phyloP scores from a whole-genome alignment of 2,329 filamentous ascomycete genomes.

The Calonectria crousiana region DNA sequence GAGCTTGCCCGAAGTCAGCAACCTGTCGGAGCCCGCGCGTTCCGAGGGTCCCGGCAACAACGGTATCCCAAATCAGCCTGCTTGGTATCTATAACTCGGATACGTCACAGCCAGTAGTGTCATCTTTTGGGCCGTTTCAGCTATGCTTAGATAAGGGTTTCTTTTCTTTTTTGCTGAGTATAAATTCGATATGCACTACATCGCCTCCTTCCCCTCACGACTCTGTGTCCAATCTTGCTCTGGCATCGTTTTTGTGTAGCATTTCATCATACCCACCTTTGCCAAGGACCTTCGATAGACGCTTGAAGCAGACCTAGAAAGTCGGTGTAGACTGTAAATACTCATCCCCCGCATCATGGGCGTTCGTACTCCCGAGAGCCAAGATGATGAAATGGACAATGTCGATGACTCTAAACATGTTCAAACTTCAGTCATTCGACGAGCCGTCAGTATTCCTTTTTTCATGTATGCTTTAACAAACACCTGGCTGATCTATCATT shows the following conservation, averaged over 20 bases:
- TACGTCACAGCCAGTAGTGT: background rate
- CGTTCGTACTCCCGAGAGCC: background rate
- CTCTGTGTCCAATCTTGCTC: background rate
- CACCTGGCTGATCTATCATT: constrained; percentile 22
- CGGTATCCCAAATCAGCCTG: background rate
- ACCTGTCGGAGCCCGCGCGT: background rate
- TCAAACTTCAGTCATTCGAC: constrained; percentile 24
- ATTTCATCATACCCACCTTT: background rate
- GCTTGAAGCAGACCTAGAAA: background rate
- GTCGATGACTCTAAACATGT: background rate
- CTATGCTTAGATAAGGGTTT: too few relatives aligned
- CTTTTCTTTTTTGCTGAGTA: background rate
- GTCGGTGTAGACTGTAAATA: background rate
- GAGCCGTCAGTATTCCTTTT: constrained; percentile 31
- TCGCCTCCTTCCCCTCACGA: background rate
- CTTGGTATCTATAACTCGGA: background rate
- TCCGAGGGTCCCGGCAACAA: background rate
- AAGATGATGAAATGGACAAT: background rate
- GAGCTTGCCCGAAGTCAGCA: background rate
- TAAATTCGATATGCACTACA: too few relatives aligned
- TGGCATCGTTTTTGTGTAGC: background rate
- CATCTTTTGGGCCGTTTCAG: background rate
- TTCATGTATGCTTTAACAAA: background rate
- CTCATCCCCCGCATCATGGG: background rate
- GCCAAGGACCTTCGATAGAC: too few relatives aligned